These are phyloP conservation scores for Flaveria sonorensis DNA, from an alignment of 129 eudicot genomes.

Conservation along the genomic window DNA sequence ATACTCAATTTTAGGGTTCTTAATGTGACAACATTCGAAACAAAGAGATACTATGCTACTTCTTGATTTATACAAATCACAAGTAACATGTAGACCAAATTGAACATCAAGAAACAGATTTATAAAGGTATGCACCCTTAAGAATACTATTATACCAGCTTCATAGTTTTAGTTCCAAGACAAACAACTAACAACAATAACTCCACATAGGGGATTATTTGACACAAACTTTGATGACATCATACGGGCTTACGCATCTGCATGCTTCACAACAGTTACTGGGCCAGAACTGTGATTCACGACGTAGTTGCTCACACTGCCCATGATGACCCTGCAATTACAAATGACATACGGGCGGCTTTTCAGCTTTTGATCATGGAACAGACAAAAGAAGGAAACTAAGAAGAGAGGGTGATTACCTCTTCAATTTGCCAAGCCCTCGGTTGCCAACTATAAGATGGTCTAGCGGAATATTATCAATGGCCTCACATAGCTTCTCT, in stretches of 20 bases:
- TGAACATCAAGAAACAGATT: neutral
- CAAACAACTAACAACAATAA: neutral
- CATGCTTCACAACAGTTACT: conserved; percentile 80
- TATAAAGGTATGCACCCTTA: neutral
- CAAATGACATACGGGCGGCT: neutral
- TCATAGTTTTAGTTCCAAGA: conserved; percentile 6
- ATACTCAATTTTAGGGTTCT: neutral
- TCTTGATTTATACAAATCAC: neutral
- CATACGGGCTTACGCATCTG: neutral
- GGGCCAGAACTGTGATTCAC: conserved; percentile 76
- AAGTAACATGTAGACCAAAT: neutral
- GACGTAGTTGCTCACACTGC: conserved; percentile 87
- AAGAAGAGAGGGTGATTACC: conserved; percentile 40
- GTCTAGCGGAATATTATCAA: conserved; percentile 60
- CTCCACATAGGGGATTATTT: conserved; percentile 24
- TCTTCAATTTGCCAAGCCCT: conserved; percentile 85
- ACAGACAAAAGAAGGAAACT: neutral
- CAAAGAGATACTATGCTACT: neutral
- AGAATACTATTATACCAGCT: neutral
- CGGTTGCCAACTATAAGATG: conserved; percentile 80
- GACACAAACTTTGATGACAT: conserved; percentile 3
- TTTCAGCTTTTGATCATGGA: neutral
- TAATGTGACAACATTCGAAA: neutral
- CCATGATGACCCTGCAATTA: conserved; percentile 68
- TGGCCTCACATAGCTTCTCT: conserved; percentile 75